Evolutionary conservation across 345 rosid genomes (phyloP).

Genomic region (Reutealis trisperma): DNA sequence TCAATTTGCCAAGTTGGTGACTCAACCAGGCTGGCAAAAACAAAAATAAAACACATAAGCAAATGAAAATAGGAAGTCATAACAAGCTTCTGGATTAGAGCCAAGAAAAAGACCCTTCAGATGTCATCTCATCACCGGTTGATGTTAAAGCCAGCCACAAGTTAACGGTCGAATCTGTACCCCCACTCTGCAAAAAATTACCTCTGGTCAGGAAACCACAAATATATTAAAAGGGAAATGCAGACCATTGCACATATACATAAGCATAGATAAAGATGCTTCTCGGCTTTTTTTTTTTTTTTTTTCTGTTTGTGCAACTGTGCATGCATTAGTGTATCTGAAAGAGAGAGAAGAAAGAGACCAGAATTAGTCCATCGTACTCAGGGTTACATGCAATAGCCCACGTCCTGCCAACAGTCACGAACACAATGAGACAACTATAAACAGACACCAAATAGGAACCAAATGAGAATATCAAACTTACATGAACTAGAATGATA

Average conservation of each 20-base stretch:
- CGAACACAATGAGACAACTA: conserved; percentile 19
- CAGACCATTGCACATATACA: not conserved
- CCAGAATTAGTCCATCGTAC: conserved; percentile 79
- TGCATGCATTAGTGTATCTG: not conserved
- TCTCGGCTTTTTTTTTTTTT: no score
- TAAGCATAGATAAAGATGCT: not conserved
- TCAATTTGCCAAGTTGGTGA: conserved; percentile 12
- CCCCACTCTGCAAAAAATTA: conserved; percentile 69
- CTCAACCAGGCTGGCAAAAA: conserved; percentile 22
- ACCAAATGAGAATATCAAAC: conserved; percentile 4
- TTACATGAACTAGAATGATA: not conserved
- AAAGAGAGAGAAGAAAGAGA: conserved; percentile 37
- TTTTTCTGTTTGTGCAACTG: no score
- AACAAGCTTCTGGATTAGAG: not conserved
- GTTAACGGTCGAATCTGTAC: conserved; percentile 85
- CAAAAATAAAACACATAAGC: not conserved
- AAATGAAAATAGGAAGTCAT: not conserved
- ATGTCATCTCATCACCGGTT: conserved; percentile 37
- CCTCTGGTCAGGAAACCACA: conserved; percentile 9
- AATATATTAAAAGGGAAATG: not conserved
- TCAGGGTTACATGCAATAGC: conserved; percentile 82
- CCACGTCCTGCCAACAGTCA: conserved; percentile 75
- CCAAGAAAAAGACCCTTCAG: conserved; percentile 51
- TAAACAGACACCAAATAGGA: not conserved
- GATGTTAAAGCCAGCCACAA: conserved; percentile 74